Evolutionary conservation across 1,284 basidiomycete genomes (phyloP), one percentile per base, ranked within the genome.

Genomic region (Pseudozyma flocculosa): DNA sequence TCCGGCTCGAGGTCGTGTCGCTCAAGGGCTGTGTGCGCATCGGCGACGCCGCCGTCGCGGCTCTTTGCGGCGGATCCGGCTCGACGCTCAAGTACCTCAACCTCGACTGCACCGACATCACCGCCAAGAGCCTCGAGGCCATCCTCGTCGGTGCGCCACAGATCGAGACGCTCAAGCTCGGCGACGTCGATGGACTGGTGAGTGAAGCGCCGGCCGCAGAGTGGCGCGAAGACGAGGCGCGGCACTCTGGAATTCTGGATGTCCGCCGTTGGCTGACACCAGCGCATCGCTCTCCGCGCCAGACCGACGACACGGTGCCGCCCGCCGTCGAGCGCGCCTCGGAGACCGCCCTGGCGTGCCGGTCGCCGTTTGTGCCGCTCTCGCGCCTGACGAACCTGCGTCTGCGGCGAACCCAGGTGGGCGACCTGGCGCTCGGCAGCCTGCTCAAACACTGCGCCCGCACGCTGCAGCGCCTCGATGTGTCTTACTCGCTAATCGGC

Each of bases 31-130:
- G 61, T 32, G 45, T 63, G 14, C 43, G 50, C 9, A 36, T 63
- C 10, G 54, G 54, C 21, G 61, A 63, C 26, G 54, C 50, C 5
- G 49, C 48, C 29, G 51, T 63, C 23, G 34, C 2, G 18, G 61
- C 54, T 2, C 44, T 63, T 34, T 57, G 54, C 32, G 44, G 46
- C 3, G 50, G 54, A 1, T 54, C 54, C 1, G 55, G 55, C 17
- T 9, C 45, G 14, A 58, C 55, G 8, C 48, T 63, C 10, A 42
- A 36, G n/a, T 54, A 63, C 21, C 48, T 63, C 45, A 63, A 63
- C 21, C 40, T 63, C 18, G 61, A 63, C 46, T 58, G 43, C n/a
- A 63, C 61, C 24, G 55, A 63, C 46, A 40, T 63, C 21, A 40
- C 54, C 2, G 54, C 61, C 13, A 37, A 58, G 9, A 51, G 54